A percentile compares a stretch with the other conserved stretches of the same genome.
Evolutionary conservation across 306 rosid species (phyloP).

Genomic region (Spatholobus suberectus): DNA sequence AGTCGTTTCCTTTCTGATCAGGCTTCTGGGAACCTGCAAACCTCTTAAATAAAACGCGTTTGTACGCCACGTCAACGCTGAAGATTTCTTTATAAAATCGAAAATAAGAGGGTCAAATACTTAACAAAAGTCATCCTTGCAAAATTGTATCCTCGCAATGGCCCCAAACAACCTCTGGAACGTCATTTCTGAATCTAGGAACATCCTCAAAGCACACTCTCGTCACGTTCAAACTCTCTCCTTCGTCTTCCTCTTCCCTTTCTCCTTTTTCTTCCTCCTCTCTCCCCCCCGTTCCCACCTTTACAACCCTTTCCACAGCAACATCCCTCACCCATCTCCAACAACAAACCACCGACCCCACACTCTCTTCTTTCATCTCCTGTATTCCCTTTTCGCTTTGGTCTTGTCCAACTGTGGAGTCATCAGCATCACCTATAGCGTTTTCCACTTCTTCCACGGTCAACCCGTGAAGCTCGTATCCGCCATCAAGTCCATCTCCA

Average conservation of each 20-base stretch:
- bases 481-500: conserved; percentile 51
- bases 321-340: background rate
- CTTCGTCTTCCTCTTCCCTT: conserved; percentile 68
- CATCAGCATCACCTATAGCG: conserved; percentile 63
- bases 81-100: background rate
- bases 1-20: background rate
- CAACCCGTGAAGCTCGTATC: conserved; percentile 55
- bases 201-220: conserved; percentile 58
- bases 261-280: conserved; percentile 50
- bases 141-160: background rate
- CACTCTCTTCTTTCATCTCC: background rate
- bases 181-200: conserved; percentile 49
- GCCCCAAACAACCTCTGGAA: conserved; percentile 24
- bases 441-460: conserved; percentile 57
- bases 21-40: background rate
- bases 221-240: conserved; percentile 66
- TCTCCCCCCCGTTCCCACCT: conserved; percentile 50
- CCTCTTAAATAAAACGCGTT: background rate
- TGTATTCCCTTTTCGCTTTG: conserved; percentile 37
- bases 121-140: background rate
- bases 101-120: background rate
- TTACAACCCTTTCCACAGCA: background rate
- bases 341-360: background rate
- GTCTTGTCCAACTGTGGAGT: conserved; percentile 48
- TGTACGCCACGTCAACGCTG: background rate